Conservation (phyloP, 1,284 basidiomycete species). For the Coniferiporia sulphurascens region DNA sequence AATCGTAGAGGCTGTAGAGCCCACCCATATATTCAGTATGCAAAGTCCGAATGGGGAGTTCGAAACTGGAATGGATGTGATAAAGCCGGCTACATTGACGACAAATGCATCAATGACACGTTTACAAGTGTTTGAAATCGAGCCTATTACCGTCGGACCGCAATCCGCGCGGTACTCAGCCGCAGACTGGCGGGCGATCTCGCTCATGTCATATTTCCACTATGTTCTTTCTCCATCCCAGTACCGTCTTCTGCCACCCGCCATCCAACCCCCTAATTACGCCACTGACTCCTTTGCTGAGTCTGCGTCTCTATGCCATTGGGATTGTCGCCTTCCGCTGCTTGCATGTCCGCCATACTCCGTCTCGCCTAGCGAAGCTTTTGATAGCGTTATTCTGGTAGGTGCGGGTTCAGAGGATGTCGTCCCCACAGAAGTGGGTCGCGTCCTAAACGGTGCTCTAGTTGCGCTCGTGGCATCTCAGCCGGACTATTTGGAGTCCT, state of each 20-base stretch:
- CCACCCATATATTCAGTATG: conserved; percentile 65
- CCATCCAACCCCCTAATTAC: conserved; percentile 9
- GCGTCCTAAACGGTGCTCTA: conserved; percentile 77
- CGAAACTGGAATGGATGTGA: neutral
- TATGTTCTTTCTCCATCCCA: conserved; percentile 40
- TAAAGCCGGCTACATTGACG: conserved; percentile 19
- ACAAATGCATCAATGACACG: neutral
- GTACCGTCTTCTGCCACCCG: neutral
- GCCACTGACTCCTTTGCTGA: conserved; percentile 28
- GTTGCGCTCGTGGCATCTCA: conserved; percentile 66
- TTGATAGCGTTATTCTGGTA: conserved; percentile 59
- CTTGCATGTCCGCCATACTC: conserved; percentile 65
- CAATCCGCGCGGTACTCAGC: conserved; percentile 53
- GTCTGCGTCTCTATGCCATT: conserved; percentile 34
- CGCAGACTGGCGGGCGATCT: conserved; percentile 69
- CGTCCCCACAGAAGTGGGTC: conserved; percentile 54
- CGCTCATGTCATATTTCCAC: conserved; percentile 82
- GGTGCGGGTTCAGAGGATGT: conserved; percentile 77
- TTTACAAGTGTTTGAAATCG: conserved; percentile 25
- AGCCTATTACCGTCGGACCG: conserved; percentile 26
- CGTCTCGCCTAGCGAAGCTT: conserved; percentile 47
- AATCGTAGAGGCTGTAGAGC: conserved; percentile 64
- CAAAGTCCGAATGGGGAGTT: conserved; percentile 25
- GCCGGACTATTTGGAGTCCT: conserved; percentile 33
- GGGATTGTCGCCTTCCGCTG: conserved; percentile 71